These are phyloP conservation scores for Rhododendron henanense DNA, from an alignment of 148 eudicot genomes.

Conservation along the genomic window DNA sequence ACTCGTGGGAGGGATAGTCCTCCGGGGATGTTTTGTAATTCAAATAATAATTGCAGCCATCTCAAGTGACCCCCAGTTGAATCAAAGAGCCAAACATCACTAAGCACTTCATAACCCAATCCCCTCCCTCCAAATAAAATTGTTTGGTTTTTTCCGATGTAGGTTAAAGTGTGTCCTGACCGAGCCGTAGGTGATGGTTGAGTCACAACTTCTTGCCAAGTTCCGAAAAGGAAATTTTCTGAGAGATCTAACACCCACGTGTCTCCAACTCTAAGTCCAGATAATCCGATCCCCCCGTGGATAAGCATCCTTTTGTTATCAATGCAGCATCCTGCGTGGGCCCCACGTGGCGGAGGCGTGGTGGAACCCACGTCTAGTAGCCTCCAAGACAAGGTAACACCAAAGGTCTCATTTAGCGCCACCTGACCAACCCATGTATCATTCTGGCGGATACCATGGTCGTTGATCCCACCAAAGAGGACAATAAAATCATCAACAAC, in stretches of 20 bases:
- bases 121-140: constrained; percentile 93
- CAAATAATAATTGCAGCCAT: constrained; percentile 61
- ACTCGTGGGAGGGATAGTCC: constrained; percentile 77
- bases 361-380: constrained; percentile 62
- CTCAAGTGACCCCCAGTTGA: constrained; percentile 43
- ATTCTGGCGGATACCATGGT: constrained; percentile 80
- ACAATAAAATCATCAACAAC: constrained; percentile 57
- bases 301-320: constrained; percentile 64
- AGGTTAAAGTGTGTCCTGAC: constrained; percentile 85
- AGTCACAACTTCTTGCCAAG: constrained; percentile 65
- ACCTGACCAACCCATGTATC: constrained; percentile 87
- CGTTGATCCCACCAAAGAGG: constrained; percentile 93
- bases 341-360: constrained; percentile 90
- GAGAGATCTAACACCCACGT: constrained; percentile 87
- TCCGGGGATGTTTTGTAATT: constrained; percentile 44
- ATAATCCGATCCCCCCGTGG: constrained; percentile 90
- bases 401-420: constrained; percentile 27
- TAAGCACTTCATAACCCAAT: constrained; percentile 69
- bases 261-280: constrained; percentile 78
- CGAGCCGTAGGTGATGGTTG: constrained; percentile 70
- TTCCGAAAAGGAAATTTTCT: constrained; percentile 52
- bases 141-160: constrained; percentile 42
- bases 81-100: constrained; percentile 81
- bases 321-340: constrained; percentile 87
- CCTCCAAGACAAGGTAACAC: constrained; percentile 61